Conservation (phyloP, 2,329 filamentous ascomycete genomes). For the Penicillium nordicum region DNA sequence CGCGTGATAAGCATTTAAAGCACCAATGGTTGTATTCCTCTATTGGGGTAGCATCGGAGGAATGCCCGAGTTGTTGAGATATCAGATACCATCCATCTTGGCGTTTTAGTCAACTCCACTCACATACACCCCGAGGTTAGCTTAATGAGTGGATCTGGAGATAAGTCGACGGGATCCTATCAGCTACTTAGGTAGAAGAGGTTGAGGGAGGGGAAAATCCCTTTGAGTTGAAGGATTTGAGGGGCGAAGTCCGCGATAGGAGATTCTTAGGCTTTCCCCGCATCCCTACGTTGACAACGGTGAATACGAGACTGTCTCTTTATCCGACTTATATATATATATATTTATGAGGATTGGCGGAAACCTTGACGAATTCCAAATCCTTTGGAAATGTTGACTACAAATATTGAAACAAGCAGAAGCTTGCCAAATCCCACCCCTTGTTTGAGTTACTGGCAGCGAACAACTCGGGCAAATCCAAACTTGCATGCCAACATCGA, state of each 20-base stretch:
- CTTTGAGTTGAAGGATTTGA: background rate
- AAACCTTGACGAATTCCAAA: background rate
- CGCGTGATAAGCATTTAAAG: conserved; percentile 1
- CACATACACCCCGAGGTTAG: background rate
- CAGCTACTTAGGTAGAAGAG: too few species aligned
- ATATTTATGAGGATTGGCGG: background rate
- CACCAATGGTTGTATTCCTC: conserved; percentile 8
- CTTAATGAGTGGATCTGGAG: background rate
- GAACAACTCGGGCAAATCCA: conserved; percentile 21
- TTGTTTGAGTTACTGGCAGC: conserved; percentile 36
- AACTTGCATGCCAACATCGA: conserved; percentile 14
- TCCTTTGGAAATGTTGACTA: background rate
- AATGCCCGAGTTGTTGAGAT: background rate
- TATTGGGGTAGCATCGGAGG: background rate
- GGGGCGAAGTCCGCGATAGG: conserved; percentile 1
- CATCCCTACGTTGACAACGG: background rate
- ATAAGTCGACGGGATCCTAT: background rate
- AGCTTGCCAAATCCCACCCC: conserved; percentile 25
- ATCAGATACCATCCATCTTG: background rate
- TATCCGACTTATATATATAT: background rate
- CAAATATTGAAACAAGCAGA: conserved; percentile 10
- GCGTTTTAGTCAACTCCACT: background rate
- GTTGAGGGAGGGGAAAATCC: background rate
- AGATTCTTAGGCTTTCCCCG: background rate
- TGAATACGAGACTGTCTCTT: background rate